A percentile compares a stretch with the other conserved stretches of the same genome.
These are phyloP conservation scores for Halophytophthora batemanensis DNA, from an alignment of 352 stramenopile genomes.

Conservation along the genomic window DNA sequence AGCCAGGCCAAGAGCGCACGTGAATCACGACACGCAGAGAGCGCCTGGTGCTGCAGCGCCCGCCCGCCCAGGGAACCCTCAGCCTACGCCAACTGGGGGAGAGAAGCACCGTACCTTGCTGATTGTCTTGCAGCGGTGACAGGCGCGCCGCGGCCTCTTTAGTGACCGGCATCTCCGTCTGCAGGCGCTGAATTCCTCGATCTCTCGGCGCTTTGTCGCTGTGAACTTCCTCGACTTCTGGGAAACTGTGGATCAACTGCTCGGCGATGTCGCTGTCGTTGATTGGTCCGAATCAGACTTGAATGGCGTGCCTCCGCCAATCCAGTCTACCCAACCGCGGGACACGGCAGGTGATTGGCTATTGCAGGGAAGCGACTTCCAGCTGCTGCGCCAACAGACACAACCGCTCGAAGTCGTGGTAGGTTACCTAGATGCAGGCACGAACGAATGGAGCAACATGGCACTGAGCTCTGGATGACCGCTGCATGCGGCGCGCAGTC, in stretches of 20 bases:
- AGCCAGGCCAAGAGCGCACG: no score
- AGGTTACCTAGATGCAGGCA: conserved; percentile 41
- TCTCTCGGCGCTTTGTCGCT: no score
- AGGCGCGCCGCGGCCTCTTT: not conserved
- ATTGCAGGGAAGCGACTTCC: conserved; percentile 12
- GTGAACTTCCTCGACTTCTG: not conserved
- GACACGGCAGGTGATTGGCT: conserved; percentile 16
- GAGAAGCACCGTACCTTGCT: not conserved
- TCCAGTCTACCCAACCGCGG: not conserved
- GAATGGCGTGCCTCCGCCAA: no score
- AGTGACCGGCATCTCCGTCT: not conserved
- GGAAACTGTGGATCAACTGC: not conserved
- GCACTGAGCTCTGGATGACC: no score
- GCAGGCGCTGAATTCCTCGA: not conserved
- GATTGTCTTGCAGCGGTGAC: not conserved
- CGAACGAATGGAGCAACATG: not conserved
- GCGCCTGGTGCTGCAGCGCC: no score
- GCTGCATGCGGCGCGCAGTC: no score
- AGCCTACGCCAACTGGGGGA: not conserved
- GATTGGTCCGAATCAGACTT: no score
- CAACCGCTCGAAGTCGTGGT: conserved; percentile 66
- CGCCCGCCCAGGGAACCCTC: no score
- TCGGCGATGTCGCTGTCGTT: no score
- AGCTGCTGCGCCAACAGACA: conserved; percentile 41
- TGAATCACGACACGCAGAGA: no score